These are phyloP conservation scores for Croton laevigatus DNA, from an alignment of 441 rosid genomes.

Conservation along the genomic window DNA sequence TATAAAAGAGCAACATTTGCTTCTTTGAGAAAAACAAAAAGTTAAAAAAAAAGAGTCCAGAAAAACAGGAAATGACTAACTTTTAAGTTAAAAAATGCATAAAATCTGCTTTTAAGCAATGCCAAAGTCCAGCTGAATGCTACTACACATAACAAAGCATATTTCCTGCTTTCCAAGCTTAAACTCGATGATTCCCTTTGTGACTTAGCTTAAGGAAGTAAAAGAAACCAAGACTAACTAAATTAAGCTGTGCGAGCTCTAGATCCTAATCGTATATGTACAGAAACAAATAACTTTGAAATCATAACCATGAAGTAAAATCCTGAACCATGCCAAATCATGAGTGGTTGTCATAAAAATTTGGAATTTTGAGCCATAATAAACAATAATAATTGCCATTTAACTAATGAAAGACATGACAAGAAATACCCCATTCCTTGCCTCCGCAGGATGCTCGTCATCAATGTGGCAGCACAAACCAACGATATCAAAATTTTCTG, in stretches of 20 bases:
- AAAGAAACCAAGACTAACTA: background rate
- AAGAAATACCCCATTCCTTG: constrained; percentile 73
- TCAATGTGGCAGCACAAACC: constrained; percentile 97
- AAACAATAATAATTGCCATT: background rate
- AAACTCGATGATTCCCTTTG: background rate
- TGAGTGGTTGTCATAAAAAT: background rate
- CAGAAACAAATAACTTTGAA: background rate
- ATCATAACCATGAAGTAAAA: constrained; percentile 1
- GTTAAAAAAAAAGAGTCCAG: no score
- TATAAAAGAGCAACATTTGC: no score
- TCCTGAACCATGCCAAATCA: background rate
- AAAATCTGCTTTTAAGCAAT: no score
- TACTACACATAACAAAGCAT: background rate
- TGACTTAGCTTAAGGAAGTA: background rate
- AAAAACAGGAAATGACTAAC: no score
- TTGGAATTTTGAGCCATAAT: background rate
- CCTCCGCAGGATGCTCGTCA: constrained; percentile 86
- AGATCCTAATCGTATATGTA: background rate
- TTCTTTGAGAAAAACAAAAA: no score
- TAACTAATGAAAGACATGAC: constrained; percentile 8
- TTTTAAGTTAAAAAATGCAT: no score
- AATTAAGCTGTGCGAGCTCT: background rate
- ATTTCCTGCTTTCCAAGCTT: background rate
- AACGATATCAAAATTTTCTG: constrained; percentile 80
- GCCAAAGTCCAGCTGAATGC: background rate